phyloP scores from a whole-genome alignment of 2,329 filamentous ascomycete species.

The Corynespora cassiicola region DNA sequence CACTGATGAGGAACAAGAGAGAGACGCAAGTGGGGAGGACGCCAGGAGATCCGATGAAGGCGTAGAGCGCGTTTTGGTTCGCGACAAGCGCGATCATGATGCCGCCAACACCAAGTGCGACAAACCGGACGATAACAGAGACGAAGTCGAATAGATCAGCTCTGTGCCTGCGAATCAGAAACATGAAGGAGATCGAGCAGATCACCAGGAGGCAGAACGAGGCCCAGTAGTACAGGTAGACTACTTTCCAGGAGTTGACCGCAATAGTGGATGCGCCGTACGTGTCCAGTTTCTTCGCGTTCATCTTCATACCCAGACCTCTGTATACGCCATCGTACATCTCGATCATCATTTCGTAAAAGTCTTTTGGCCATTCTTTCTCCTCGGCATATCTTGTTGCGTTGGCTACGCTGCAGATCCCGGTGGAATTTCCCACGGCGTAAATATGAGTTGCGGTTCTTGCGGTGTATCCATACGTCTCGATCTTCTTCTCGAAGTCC shows the following conservation, averaged over 20 bases:
- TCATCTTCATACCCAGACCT: slow-evolving; percentile 42
- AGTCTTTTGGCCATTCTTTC: slow-evolving; percentile 21
- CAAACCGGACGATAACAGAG: slow-evolving; percentile 38
- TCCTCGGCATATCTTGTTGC: slow-evolving; percentile 13
- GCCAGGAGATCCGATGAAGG: slow-evolving; percentile 36
- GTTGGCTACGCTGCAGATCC: slow-evolving; percentile 36
- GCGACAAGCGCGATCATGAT: slow-evolving; percentile 38
- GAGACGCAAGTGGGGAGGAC: slow-evolving; percentile 43
- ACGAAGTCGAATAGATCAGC: slow-evolving; percentile 49
- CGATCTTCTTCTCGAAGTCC: slow-evolving; percentile 38
- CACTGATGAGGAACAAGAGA: slow-evolving; percentile 41
- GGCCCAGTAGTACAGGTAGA: slow-evolving; percentile 48
- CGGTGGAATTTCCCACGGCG: slow-evolving; percentile 36
- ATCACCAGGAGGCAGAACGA: slow-evolving; percentile 44
- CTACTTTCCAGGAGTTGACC: slow-evolving; percentile 34
- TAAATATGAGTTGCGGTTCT: slow-evolving; percentile 19
- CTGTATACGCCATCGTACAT: slow-evolving; percentile 40
- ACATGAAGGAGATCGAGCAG: slow-evolving; percentile 45
- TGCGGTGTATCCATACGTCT: slow-evolving; percentile 26
- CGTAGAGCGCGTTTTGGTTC: slow-evolving; percentile 24
- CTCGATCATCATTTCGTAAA: slow-evolving; percentile 24
- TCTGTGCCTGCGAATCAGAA: slow-evolving; percentile 48
- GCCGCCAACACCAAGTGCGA: slow-evolving; percentile 32
- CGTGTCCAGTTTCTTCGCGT: slow-evolving; percentile 31
- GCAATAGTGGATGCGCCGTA: slow-evolving; percentile 33